Conservation (phyloP, 192 early-diverging fungal genomes). For the Borealophlyctis nickersoniae region DNA sequence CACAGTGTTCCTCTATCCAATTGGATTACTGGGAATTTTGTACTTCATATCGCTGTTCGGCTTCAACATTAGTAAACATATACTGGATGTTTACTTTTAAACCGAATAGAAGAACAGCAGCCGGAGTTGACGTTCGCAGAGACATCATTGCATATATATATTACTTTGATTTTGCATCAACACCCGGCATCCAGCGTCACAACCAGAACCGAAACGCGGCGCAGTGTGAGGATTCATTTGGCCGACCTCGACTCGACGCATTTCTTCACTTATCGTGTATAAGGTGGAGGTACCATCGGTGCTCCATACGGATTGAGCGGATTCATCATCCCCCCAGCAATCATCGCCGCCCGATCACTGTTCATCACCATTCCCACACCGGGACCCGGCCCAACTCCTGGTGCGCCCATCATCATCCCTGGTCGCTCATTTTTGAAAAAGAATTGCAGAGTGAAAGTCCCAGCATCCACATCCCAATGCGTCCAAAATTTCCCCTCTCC, state of each 20-base stretch:
- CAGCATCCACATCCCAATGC: constrained; percentile 89
- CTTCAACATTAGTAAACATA: constrained; percentile 71
- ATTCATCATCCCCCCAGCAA: constrained; percentile 9
- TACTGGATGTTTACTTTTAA: constrained; percentile 80
- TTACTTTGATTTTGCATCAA: too few species aligned
- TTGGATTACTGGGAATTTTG: constrained; percentile 53
- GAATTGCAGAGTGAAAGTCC: constrained; percentile 87
- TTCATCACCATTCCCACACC: constrained; percentile 10
- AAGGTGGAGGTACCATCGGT: background rate
- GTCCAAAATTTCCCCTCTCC: constrained; percentile 85
- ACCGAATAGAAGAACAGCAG: too few species aligned
- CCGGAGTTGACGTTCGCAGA: too few species aligned
- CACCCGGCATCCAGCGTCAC: too few species aligned
- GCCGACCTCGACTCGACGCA: too few species aligned
- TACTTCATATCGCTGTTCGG: constrained; percentile 46
- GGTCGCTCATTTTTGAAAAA: constrained; percentile 68
- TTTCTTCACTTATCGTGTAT: too few species aligned
- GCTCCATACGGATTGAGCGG: constrained; percentile 8
- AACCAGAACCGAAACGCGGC: too few species aligned
- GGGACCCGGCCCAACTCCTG: background rate
- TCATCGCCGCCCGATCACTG: constrained; percentile 12
- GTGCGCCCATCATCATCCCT: background rate
- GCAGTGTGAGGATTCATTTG: too few species aligned
- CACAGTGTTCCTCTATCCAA: constrained; percentile 85
- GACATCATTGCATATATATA: too few species aligned